Percentiles rank a stretch among this genome's conserved stretches.
Conservation (phyloP, 2,329 filamentous ascomycete genomes). For the Pyricularia sp. region DNA sequence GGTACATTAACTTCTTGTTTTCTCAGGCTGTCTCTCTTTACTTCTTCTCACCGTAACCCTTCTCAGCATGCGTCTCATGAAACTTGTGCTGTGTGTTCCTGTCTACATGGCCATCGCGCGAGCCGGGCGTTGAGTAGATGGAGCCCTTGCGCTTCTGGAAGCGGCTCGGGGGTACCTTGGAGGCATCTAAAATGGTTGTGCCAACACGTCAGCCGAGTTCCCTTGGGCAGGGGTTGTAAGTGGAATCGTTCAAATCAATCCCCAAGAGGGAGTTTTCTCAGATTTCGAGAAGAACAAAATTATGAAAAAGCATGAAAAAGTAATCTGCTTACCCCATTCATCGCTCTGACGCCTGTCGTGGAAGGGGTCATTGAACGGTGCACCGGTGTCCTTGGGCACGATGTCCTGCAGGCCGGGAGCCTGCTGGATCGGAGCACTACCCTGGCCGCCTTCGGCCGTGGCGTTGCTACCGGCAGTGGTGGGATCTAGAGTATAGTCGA, state of each 20-base stretch:
- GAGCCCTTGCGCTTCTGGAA: slow-evolving; percentile 60
- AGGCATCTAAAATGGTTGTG: slow-evolving; percentile 34
- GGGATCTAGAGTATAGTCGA: not conserved
- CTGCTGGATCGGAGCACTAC: slow-evolving; percentile 9
- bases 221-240: not conserved
- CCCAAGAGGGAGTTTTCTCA: not conserved
- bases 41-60: slow-evolving; percentile 26
- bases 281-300: slow-evolving; percentile 4
- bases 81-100: slow-evolving; percentile 46
- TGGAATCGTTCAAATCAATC: not conserved
- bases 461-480: not conserved
- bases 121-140: slow-evolving; percentile 52
- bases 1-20: not conserved
- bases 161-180: slow-evolving; percentile 52
- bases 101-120: slow-evolving; percentile 51
- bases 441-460: not conserved
- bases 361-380: slow-evolving; percentile 5
- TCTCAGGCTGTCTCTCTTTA: not conserved
- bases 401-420: slow-evolving; percentile 8
- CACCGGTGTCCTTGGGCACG: not conserved
- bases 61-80: slow-evolving; percentile 45
- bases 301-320: not conserved
- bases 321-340: slow-evolving; percentile 32
- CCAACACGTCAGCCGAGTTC: not conserved
- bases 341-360: slow-evolving; percentile 24